These are phyloP conservation scores for Pythium rhizo-oryzae DNA, from an alignment of 352 stramenopile genomes.

Conservation along the genomic window DNA sequence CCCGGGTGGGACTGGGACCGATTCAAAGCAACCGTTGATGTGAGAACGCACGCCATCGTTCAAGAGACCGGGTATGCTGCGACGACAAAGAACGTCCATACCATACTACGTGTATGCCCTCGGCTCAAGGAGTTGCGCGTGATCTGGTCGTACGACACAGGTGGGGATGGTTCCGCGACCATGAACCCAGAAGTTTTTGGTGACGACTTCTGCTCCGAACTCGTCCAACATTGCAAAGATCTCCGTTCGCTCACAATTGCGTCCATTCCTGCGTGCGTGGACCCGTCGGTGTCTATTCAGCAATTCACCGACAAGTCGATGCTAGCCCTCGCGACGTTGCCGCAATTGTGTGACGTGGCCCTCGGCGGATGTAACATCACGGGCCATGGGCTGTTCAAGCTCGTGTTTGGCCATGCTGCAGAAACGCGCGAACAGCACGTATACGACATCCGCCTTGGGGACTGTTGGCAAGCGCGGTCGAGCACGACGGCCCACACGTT, in stretches of 20 bases:
- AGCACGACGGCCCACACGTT: neutral
- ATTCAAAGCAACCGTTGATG: neutral
- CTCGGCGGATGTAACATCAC: neutral
- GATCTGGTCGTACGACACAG: neutral
- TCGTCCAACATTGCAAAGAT: neutral
- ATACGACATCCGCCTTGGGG: neutral
- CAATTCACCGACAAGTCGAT: conserved; percentile 1
- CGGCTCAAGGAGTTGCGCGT: neutral
- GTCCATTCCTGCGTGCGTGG: neutral
- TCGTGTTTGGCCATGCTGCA: neutral
- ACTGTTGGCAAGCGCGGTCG: neutral
- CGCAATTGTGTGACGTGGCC: too few relatives aligned
- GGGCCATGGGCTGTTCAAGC: neutral
- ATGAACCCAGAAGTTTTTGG: too few relatives aligned
- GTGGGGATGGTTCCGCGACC: too few relatives aligned
- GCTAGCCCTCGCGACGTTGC: too few relatives aligned
- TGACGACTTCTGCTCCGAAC: neutral
- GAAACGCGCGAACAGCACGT: neutral
- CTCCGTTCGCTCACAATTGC: neutral
- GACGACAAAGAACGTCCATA: too few relatives aligned
- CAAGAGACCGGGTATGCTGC: neutral
- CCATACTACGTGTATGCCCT: neutral
- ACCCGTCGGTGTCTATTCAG: neutral
- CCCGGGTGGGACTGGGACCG: too few relatives aligned
- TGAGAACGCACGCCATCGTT: neutral